Percentiles rank a stretch among this genome's conserved stretches.
phyloP scores from a whole-genome alignment of 139 green algal genomes.

The Chlorella sp. region DNA sequence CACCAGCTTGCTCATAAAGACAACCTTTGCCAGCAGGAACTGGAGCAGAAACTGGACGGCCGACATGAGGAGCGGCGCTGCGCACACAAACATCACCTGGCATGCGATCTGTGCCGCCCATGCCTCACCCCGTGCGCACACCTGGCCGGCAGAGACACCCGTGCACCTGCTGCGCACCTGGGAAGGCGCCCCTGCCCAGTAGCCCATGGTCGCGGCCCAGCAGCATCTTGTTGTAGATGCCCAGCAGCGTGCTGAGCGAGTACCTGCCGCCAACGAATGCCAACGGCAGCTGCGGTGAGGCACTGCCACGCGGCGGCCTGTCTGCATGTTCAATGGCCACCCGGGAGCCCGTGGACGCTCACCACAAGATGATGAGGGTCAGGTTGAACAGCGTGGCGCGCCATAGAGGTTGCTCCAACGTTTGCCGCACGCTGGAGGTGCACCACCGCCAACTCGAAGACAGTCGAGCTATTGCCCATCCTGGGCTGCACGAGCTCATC shows the following conservation, averaged over 20 bases:
- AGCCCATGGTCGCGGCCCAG: conserved; percentile 63
- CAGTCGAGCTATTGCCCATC: too few relatives aligned
- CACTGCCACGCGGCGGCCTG: not conserved
- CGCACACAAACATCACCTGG: not conserved
- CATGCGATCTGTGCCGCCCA: not conserved
- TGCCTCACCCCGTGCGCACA: not conserved
- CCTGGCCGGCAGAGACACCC: not conserved
- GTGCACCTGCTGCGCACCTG: conserved; percentile 59
- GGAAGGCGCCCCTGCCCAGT: conserved; percentile 60
- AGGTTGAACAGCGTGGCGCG: not conserved
- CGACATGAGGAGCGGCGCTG: conserved; percentile 46
- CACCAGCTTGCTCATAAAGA: conserved; percentile 43
- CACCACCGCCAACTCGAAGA: too few relatives aligned
- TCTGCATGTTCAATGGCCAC: too few relatives aligned
- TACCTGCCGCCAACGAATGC: conserved; percentile 77
- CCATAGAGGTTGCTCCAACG: not conserved
- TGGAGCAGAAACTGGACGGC: conserved; percentile 72
- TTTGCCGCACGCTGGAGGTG: not conserved
- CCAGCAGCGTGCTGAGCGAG: conserved; percentile 65
- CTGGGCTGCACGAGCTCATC: too few relatives aligned
- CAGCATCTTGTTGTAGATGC: conserved; percentile 70
- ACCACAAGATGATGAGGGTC: not conserved
- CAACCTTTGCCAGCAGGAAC: conserved; percentile 43
- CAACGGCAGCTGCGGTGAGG: too few relatives aligned
- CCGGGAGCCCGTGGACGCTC: not conserved